Evolutionary conservation across 2,329 filamentous ascomycete genomes (phyloP).

Genomic region (Cryphonectria japonica): DNA sequence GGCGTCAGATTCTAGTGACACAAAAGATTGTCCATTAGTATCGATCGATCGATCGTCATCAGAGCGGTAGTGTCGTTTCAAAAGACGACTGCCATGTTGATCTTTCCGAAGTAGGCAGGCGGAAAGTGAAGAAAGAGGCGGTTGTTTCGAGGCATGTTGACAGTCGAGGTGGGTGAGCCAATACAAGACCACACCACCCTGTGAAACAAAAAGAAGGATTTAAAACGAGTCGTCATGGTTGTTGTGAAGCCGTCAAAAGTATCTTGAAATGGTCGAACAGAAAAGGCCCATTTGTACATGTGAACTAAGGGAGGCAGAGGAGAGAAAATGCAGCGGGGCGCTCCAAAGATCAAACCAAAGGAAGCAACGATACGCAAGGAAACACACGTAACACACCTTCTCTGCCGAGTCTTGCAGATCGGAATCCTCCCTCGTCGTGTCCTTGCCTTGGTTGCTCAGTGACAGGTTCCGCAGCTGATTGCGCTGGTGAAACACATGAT

Average conservation of each 20-base stretch:
- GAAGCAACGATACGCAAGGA: slow-evolving; percentile 22
- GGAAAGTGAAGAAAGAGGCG: background rate
- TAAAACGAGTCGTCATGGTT: background rate
- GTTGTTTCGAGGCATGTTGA: background rate
- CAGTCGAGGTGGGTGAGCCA: background rate
- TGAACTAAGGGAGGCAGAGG: background rate
- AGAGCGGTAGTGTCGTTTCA: background rate
- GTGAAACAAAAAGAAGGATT: background rate
- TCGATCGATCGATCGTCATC: background rate
- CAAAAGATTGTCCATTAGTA: slow-evolving; percentile 15
- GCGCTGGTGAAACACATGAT: slow-evolving; percentile 61
- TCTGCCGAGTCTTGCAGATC: slow-evolving; percentile 28
- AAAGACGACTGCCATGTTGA: background rate
- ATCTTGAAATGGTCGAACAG: background rate
- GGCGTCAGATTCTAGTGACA: slow-evolving; percentile 25
- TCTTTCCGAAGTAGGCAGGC: background rate
- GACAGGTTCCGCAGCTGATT: slow-evolving; percentile 60
- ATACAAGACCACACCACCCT: background rate
- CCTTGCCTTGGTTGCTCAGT: slow-evolving; percentile 47
- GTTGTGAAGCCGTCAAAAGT: background rate
- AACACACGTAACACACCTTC: slow-evolving; percentile 25
- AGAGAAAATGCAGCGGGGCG: background rate
- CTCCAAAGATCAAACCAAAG: background rate
- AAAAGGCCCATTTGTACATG: background rate
- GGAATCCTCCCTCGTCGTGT: slow-evolving; percentile 33